Evolutionary conservation across 2,329 filamentous ascomycete genomes (phyloP).

Genomic region (Rhinocladiella mackenziei): DNA sequence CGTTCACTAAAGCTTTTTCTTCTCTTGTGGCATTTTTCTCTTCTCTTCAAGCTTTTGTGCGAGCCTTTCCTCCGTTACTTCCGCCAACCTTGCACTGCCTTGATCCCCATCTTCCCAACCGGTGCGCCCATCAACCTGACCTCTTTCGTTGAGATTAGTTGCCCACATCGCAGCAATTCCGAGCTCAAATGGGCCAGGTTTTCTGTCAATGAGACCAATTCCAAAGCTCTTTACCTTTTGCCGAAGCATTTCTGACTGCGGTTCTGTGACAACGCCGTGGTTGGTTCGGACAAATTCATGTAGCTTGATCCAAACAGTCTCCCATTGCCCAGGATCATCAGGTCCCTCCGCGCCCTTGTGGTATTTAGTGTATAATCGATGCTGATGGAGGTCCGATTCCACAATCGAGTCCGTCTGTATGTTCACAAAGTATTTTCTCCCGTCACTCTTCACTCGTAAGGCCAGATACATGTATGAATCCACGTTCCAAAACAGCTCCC

Average conservation of each 20-base stretch:
- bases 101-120: conserved; percentile 30
- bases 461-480: conserved; percentile 86
- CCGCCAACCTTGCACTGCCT: conserved; percentile 27
- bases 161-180: conserved; percentile 86
- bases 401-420: conserved; percentile 92
- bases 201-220: conserved; percentile 80
- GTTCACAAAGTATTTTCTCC: conserved; percentile 89
- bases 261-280: conserved; percentile 84
- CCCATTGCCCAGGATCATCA: conserved; percentile 73
- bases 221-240: conserved; percentile 83
- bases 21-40: conserved; percentile 24
- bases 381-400: conserved; percentile 93
- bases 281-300: conserved; percentile 94
- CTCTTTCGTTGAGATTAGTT: conserved; percentile 62
- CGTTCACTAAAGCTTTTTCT: conserved; percentile 20
- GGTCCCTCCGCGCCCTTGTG: conserved; percentile 33
- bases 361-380: conserved; percentile 63
- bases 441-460: conserved; percentile 83
- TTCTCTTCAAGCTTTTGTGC: conserved; percentile 27
- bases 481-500: conserved; percentile 79
- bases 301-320: conserved; percentile 88
- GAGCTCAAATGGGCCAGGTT: conserved; percentile 83
- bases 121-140: conserved; percentile 29
- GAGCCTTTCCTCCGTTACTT: conserved; percentile 29
- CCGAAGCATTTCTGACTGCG: conserved; percentile 81